Evolutionary conservation across 495 filamentous ascomycete species (phyloP), one percentile per base, ranked within the genome.

Genomic region (Annulohypoxylon bovei): DNA sequence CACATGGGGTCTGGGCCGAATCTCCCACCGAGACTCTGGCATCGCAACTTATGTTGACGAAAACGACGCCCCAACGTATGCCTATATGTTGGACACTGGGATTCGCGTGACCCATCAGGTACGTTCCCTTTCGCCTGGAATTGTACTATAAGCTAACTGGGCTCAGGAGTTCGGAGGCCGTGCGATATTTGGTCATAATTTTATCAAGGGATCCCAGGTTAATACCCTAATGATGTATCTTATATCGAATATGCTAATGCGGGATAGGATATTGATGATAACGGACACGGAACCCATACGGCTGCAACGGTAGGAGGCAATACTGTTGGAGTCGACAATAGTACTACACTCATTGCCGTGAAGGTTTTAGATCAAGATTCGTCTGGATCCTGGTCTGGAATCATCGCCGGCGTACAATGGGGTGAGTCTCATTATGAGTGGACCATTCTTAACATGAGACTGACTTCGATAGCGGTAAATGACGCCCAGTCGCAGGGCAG

Each of bases 281-380:
- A 81, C 47, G 81, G 87, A 28, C 88, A 90, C 71, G 88, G 87
- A 28, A 89, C 88, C 9, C 87, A 89, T 74, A 82, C 83, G 42
- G 81, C 85, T 28, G 87, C 84, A 18, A 89, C 86, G 23, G 82
- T 87, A 30, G 87, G 78, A 9, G 82, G 84, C 3, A 75, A 62
- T 35, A 86, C 84, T 6, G 87, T 85, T 59, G 87, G 87, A 49
- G 78, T 89, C 57, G 80, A 87, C 54, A 89, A 89, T 78, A 81
- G 82, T 42, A 86, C 84, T 25, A 79, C 65, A 52, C 71, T 90
- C 42, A 78, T 88, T 37, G 84, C 85, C 49, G 86, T 90, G 59
- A 89, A 89, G 71, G 85, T 88, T 47, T 80, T 88, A 60, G 80
- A 81, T 47, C 73, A 68, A 46, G 50, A 59, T 67, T 81, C 76